Evolutionary conservation across 495 filamentous ascomycete species (phyloP).

Genomic region (Evansstolkia leycettana): DNA sequence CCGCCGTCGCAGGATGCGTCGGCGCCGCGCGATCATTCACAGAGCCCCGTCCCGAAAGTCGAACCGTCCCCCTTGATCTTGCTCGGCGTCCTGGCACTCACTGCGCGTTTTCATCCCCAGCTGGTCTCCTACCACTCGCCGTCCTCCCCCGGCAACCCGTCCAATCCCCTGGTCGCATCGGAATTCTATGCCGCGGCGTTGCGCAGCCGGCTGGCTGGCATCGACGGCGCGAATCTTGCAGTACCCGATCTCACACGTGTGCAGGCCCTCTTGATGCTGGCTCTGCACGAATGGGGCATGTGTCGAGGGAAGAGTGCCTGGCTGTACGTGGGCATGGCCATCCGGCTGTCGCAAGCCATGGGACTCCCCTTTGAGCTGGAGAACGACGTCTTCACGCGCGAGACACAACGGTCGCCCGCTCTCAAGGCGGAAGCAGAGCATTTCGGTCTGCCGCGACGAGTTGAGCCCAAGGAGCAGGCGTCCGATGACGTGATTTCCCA

Average conservation of each 20-base stretch:
- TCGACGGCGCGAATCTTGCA: constrained; percentile 41
- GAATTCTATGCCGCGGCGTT: constrained; percentile 70
- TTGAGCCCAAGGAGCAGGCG: constrained; percentile 24
- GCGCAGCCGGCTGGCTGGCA: constrained; percentile 47
- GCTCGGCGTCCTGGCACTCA: constrained; percentile 66
- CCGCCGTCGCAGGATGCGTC: constrained; percentile 4
- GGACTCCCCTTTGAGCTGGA: constrained; percentile 54
- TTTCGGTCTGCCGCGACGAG: constrained; percentile 24
- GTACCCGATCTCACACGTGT: constrained; percentile 52
- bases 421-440: constrained; percentile 32
- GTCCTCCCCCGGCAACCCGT: constrained; percentile 27
- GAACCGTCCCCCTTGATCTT: constrained; percentile 56
- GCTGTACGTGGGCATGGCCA: constrained; percentile 67
- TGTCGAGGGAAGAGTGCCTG: constrained; percentile 63
- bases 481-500: constrained; percentile 52
- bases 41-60: constrained; percentile 16
- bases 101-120: constrained; percentile 61
- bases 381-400: constrained; percentile 28
- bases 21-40: constrained; percentile 10
- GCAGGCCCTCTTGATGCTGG: constrained; percentile 72
- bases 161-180: constrained; percentile 55
- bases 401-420: constrained; percentile 28
- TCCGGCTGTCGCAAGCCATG: constrained; percentile 60
- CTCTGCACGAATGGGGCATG: constrained; percentile 77
- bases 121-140: constrained; percentile 55